phyloP scores from a whole-genome alignment of 495 filamentous ascomycete species.

The Tuber borchii region DNA sequence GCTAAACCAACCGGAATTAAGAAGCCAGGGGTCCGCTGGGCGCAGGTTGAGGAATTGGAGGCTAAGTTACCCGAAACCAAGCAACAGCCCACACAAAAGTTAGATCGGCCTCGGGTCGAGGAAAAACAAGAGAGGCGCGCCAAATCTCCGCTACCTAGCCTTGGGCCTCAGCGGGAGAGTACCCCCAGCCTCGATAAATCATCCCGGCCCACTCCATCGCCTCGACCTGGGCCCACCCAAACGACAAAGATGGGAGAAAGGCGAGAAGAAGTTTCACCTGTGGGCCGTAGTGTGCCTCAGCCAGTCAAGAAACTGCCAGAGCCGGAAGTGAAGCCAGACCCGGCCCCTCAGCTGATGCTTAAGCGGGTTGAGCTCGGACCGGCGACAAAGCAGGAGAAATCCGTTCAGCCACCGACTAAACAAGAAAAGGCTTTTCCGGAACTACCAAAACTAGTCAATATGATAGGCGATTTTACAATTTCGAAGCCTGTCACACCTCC shows the following conservation, averaged over 20 bases:
- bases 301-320: neutral
- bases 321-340: neutral
- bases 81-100: neutral
- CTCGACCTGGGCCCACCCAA: neutral
- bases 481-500: neutral
- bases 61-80: neutral
- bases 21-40: neutral
- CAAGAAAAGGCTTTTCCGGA: neutral
- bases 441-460: neutral
- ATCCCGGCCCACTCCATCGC: neutral
- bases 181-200: neutral
- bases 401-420: neutral
- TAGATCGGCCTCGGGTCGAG: neutral
- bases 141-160: neutral
- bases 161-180: neutral
- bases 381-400: neutral
- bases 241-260: neutral
- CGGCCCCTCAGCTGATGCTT: neutral
- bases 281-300: neutral
- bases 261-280: neutral
- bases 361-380: neutral
- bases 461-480: neutral
- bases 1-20: neutral
- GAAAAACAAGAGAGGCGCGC: neutral
- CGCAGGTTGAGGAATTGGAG: neutral